Evolutionary conservation across 495 filamentous ascomycete species (phyloP), one percentile per base, ranked within the genome.

Genomic region (Aspergillus indologenus): DNA sequence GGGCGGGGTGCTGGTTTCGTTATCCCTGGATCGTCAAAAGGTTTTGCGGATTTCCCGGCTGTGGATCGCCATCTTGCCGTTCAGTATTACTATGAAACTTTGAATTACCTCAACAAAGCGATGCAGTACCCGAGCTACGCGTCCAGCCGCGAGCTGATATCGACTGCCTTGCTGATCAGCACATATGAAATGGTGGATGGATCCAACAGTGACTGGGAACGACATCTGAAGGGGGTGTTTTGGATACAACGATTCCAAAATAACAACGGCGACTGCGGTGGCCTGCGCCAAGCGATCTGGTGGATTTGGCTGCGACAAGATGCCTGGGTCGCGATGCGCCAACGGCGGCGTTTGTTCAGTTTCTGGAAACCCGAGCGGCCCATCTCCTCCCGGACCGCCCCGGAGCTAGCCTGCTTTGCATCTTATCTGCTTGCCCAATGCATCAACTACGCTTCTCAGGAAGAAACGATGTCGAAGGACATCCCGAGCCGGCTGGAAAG

Each of bases 251-350:
- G 68, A 47, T 68, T 54, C 22, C 68, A 71, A 24, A 53, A 58
- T 19, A 67, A 65, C 42, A 48, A 71, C 48, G 68, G 65, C 1
- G 66, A 68, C 17, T 68, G 62, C 26, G 68, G 66, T 0, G 68
- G 68, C 4, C 45, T 71, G 3, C 68, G 65, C 19, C 61, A 67
- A 19, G 65, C 64, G 0, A 64, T 71, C n/a, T 71, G 68, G 68
- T 68, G 68, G 68, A 62, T 64, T 18, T 71, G 68, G 68, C 50
- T 71, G 5, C 61, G 66, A n/a, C 68, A 71, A 44, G 68, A 71
- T 44, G 54, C 62, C 14, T 71, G 68, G 68, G 66, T 62, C 5
- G 66, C 68, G 1, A 61, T 71, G 44, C 68, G 68, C 22, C 66
- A 71, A 46, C 61, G 63, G 23, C 65, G 68, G 31, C 64, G 65